Evolutionary conservation across 2,329 filamentous ascomycete species (phyloP), one percentile per base, ranked within the genome.

Genomic region (Penicillium crustosum): DNA sequence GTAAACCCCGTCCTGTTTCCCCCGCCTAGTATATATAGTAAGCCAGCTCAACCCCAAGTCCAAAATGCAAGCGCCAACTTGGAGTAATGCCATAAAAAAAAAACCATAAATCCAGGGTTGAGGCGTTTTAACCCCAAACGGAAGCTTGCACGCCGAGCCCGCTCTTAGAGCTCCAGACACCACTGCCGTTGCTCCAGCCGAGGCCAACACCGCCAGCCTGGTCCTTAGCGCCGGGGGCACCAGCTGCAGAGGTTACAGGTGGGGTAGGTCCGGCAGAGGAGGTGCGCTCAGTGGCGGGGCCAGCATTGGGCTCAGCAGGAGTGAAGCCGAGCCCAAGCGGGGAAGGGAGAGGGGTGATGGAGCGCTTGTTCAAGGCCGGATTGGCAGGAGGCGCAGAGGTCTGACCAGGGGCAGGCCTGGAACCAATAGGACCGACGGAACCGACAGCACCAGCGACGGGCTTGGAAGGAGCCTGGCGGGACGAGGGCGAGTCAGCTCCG

Each of bases 281-380:
- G 21, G 82, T 80, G 57, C 79, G 79, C 61, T 86, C 83, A 49
- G 84, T 82, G 3, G 50, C 53, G 13, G 61, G 39, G 13, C 58
- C 63, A 27, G 65, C 54, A n/a, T 64, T 65, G 21, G 65, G 64
- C 58, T 85, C 83, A 63, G 81, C 81, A 19, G 81, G 77, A 38
- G 82, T 86, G 74, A 89, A 90, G 25, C 89, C 87, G 62, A 88
- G 88, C 73, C 88, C 88, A 52, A 94, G 81, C 13, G 93, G 92
- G n/a, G 92, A 95, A n/a, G 92, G 88, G 31, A 96, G 83, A 53
- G 93, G 93, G 3, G 93, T 96, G 8, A 91, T 96, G 0, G 93
- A 91, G 59, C 91, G 90, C 77, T 94, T 94, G 75, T 83, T 89
- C 65, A 90, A 74, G 10, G 82, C 81, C 35, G 84, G 82, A 68